These are phyloP conservation scores for Recurvomyces mirabilis DNA, from an alignment of 495 filamentous ascomycete species.

Conservation along the genomic window DNA sequence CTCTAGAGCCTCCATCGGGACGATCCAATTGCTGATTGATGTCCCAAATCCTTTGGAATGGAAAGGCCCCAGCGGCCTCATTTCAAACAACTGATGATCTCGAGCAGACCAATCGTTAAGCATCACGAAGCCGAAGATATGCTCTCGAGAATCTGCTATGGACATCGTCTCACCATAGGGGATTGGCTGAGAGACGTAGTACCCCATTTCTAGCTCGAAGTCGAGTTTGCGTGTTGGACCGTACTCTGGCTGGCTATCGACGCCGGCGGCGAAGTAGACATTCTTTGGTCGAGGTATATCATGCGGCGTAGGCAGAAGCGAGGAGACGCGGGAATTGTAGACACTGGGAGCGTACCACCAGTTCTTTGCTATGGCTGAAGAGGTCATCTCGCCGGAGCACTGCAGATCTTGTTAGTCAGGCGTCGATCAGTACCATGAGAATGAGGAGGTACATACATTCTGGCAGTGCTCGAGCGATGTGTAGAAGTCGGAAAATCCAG, in stretches of 20 bases:
- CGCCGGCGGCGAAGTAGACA: constrained; percentile 15
- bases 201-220: constrained; percentile 28
- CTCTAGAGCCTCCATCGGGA: constrained; percentile 23
- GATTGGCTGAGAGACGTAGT: constrained; percentile 21
- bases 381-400: constrained; percentile 20
- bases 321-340: constrained; percentile 24
- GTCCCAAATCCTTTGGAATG: constrained; percentile 25
- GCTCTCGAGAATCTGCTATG: constrained; percentile 21
- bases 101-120: constrained; percentile 26
- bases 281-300: constrained; percentile 21
- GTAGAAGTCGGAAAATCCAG: constrained; percentile 26
- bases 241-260: constrained; percentile 15
- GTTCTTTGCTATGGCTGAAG: constrained; percentile 17
- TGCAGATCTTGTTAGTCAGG: neutral
- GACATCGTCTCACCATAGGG: constrained; percentile 18
- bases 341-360: constrained; percentile 20
- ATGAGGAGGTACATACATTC: constrained; percentile 12
- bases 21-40: constrained; percentile 23
- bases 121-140: constrained; percentile 27
- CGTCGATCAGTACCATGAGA: neutral
- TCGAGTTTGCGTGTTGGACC: constrained; percentile 19
- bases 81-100: constrained; percentile 26
- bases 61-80: constrained; percentile 25
- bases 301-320: constrained; percentile 14
- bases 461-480: constrained; percentile 30